Base-by-base conservation (phyloP, 2,329 filamentous ascomycete genomes). In the Cadophora luteo-olivacea region DNA sequence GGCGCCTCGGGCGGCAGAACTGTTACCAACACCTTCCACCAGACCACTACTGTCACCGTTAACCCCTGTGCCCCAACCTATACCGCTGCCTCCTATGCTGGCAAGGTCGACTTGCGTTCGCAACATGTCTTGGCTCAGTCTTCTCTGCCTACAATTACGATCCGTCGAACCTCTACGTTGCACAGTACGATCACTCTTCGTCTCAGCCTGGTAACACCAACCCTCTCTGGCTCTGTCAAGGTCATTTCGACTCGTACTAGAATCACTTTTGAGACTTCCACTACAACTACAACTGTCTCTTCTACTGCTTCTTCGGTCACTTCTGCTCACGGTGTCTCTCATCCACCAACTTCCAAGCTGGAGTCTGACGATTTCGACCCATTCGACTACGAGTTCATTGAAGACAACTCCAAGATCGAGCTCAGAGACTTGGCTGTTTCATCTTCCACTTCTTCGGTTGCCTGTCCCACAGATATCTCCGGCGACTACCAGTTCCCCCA, bases 401-500 rank as follows among this genome's bases (percentile, higher is more conserved):
- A 58, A 24, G 33, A 58, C 4, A 36, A 55, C 9, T 12, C 32
- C 8, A 58, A 58, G 55, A 38, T 58, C 4, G 55, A 58, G 33
- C 33, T 58, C 12, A 14, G 55, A 58, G n/a, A 11, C 14, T n/a
- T 41, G n/a, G 33, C 7, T 58, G 29, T 7, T 19, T 11, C 29
- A 32, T 12, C n/a, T 36, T 36, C 67, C 5, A 32, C 67, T 22
- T 16, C 65, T 19, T 16, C 65, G 8, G 38, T 61, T 14, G 38
- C 55, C 4, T 78, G 76, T 58, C 74, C 75, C 16, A 71, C 70
- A 25, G 68, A 74, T 38, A 70, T 78, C 29, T 67, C 61, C 8
- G 71, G 69, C 8, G 58, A 51, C 1, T 78, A 71, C 61, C 68
- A 73, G n/a, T 74, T 70, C 54, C 76, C 76, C 5, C 70, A 74